Base-by-base conservation (phyloP, 1,284 basidiomycete genomes). In the Termitomyces sp. region DNA sequence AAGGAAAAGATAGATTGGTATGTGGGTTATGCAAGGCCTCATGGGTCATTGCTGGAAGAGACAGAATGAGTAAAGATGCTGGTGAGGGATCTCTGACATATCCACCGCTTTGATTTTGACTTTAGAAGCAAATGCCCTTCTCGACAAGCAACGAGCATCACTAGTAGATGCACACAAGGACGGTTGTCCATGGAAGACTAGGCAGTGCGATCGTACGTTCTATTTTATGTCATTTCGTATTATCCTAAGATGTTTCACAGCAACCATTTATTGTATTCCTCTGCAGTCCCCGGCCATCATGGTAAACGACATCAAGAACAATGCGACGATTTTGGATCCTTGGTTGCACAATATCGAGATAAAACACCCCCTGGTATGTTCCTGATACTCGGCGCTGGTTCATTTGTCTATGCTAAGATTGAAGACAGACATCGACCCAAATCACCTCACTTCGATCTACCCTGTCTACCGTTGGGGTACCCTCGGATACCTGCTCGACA, bases 171-270 rank as follows among this genome's bases (percentile, higher is more conserved):
- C 76, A 63, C 89, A 91, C 64, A 90, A 89, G 64, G 74, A 81
- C 49, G 85, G 86, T 0, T 91, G 88, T 62, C 89, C 89, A 2
- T 91, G 89, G 89, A 88, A 80, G 66, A 73, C 75, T 30, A 77
- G 80, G 50, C 88, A 91, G 64, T 90, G 88, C 60, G 86, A 90
- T 66, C 68, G 89, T 91, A 61, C 59, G 79, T 71, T 37, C 35
- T 28, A 39, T 50, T 28, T 28, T 48, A 26, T 31, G 30, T 46
- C 38, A 33, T 40, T 8, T 18, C 30, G 13, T 43, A 50, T 31
- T 13, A 34, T 54, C 50, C 51, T 59, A 42, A 46, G 28, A 7
- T 8, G 3, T 33, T 34, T 37, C 46, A 4, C 46, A 90, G 88
- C 77, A 39, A 83, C 84, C 0, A 81, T 91, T 48, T 91, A 91